Base-by-base conservation (phyloP, 2,329 filamentous ascomycete species). In the Aspergillus fijiensis region DNA sequence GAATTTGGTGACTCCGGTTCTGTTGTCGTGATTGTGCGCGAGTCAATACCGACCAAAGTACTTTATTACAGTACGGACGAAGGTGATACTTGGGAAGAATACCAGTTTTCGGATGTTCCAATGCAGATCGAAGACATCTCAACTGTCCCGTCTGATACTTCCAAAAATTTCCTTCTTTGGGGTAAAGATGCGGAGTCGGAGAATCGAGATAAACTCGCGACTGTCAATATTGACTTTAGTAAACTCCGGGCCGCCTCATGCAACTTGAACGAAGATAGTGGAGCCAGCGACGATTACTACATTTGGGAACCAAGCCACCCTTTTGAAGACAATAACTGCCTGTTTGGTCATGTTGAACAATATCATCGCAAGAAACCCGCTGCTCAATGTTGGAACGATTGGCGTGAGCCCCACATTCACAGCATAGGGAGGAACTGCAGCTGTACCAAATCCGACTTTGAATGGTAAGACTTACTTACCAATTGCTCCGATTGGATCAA, bases 1-100 rank as follows among this genome's bases (percentile, higher is more conserved):
- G 91, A 96, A 70, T 96, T 92, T 73, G 96, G 95, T 60, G 96
- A 99, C 69, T 92, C 96, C 74, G 95, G 95, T 29, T 95, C 92
- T 5, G 89, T 98, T 68, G 87, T 98, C 63, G 91, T 96, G 48
- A 88, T 99, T 52, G 92, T 94, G 23, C 85, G 89, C 70, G 87
- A 92, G 59, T 82, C 84, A 14, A 84, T 83, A 55, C 82, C 85
- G 55, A 92, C 89, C 4, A 89, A 89, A 64, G 77, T 81, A 1
- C 79, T 93, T 55, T 87, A 86, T 60, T 97, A 95, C 77, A 89
- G 91, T 16, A 80, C 88, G 11, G 89, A 99, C 71, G 89, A 94
- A 71, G 95, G 96, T 63, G 79, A 85, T 49, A 89, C 81, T 1
- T 99, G 95, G 95, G 77, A 80, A 21, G 84, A 91, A 55, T 90